phyloP scores from a whole-genome alignment of 176 grass and related monocot genomes.

The Sorghum bicolor region Sorghum_bicolor_NCBIv3 NC_012872.2:17313501-17314000 shows the following conservation, averaged over 20 bases:
- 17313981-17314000: neutral
- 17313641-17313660: constrained; percentile 58
- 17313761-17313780: neutral
- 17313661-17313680: neutral
- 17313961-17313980: neutral
- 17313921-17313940: neutral
- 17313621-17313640: constrained; percentile 70
- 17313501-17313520: neutral
- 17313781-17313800: neutral
- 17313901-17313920: neutral
- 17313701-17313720: neutral
- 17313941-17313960: neutral
- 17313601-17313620: constrained; percentile 63
- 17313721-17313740: neutral
- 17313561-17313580: constrained; percentile 41
- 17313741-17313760: neutral
- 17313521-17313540: neutral
- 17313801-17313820: neutral
- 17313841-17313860: neutral
- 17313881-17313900: neutral
- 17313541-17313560: constrained; percentile 49
- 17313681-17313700: neutral
- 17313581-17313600: constrained; percentile 51
- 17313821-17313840: neutral
- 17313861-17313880: neutral